Percentiles rank a stretch among this genome's conserved stretches.
phyloP scores from a whole-genome alignment of 306 rosid genomes.

The Cucumis melo region DNA sequence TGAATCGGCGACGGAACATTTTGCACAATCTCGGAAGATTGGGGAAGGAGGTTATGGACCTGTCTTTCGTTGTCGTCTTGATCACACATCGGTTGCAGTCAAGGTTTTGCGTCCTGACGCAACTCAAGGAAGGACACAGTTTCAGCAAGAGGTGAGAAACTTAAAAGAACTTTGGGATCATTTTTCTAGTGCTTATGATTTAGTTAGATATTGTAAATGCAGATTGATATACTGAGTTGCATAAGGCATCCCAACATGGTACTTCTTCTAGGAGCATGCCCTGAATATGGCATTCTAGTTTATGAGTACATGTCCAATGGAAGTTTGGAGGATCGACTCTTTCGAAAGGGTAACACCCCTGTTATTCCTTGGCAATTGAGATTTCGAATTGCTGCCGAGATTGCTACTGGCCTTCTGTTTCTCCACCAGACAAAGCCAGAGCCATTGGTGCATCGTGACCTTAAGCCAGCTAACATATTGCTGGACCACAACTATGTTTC shows the following conservation, averaged over 20 bases:
- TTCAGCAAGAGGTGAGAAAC: constrained; percentile 81
- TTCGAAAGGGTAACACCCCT: constrained; percentile 26
- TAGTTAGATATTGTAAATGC: constrained; percentile 13
- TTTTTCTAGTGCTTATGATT: not conserved
- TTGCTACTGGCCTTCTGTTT: constrained; percentile 70
- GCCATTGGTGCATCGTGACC: constrained; percentile 89
- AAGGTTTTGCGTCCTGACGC: constrained; percentile 78
- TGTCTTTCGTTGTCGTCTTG: constrained; percentile 53
- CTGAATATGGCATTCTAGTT: constrained; percentile 64
- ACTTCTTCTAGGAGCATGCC: constrained; percentile 91
- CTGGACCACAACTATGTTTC: constrained; percentile 64
- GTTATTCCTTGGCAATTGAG: constrained; percentile 57
- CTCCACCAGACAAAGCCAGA: constrained; percentile 96
- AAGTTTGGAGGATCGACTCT: constrained; percentile 69
- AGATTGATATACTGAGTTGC: constrained; percentile 85
- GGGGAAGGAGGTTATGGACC: constrained; percentile 99
- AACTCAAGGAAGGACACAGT: constrained; percentile 67
- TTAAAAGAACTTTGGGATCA: not conserved
- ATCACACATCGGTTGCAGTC: constrained; percentile 77
- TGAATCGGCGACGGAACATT: constrained; percentile 54
- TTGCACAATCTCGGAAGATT: constrained; percentile 47
- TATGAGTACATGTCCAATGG: constrained; percentile 94
- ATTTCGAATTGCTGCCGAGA: constrained; percentile 68
- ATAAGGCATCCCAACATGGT: constrained; percentile 98
- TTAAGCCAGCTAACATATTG: constrained; percentile 80